These are phyloP conservation scores for Penicillium antarcticum DNA, from an alignment of 495 filamentous ascomycete species.

Conservation along the genomic window DNA sequence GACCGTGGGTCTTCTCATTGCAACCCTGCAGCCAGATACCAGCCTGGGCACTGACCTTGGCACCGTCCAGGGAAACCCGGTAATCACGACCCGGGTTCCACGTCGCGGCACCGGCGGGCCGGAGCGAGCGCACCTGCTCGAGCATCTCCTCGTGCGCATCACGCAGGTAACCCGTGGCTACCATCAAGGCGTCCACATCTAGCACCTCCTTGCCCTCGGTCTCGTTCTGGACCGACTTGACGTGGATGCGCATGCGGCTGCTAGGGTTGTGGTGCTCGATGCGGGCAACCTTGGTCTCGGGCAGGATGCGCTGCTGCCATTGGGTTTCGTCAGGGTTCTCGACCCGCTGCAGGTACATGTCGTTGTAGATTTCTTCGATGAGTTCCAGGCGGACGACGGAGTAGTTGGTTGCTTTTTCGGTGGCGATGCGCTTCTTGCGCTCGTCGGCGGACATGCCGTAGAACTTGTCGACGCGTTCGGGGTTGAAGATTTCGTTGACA, in stretches of 20 bases:
- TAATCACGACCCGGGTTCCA: slow-evolving; percentile 63
- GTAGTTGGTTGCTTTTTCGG: slow-evolving; percentile 84
- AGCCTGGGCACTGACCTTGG: slow-evolving; percentile 56
- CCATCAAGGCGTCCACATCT: slow-evolving; percentile 76
- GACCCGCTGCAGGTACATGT: slow-evolving; percentile 79
- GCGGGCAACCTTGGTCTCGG: slow-evolving; percentile 58
- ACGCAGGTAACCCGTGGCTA: slow-evolving; percentile 83
- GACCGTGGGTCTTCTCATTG: slow-evolving; percentile 86
- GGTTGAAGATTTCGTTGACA: slow-evolving; percentile 96
- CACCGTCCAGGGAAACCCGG: slow-evolving; percentile 61
- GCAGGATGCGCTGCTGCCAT: slow-evolving; percentile 79
- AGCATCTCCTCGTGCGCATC: slow-evolving; percentile 79
- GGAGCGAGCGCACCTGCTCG: slow-evolving; percentile 56
- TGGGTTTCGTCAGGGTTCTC: slow-evolving; percentile 62
- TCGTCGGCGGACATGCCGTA: slow-evolving; percentile 60
- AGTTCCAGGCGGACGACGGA: slow-evolving; percentile 84
- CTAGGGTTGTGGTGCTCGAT: slow-evolving; percentile 50
- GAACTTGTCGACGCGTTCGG: slow-evolving; percentile 70
- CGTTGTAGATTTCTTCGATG: slow-evolving; percentile 81
- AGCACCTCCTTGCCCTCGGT: slow-evolving; percentile 52
- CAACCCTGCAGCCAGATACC: slow-evolving; percentile 95
- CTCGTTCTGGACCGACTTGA: slow-evolving; percentile 26
- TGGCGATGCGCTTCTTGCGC: slow-evolving; percentile 58
- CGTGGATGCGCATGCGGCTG: slow-evolving; percentile 38
- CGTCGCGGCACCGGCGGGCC: slow-evolving; percentile 47